These are phyloP conservation scores for Phyllosticta citrichinensis DNA, from an alignment of 2,329 filamentous ascomycete species.

Conservation along the genomic window DNA sequence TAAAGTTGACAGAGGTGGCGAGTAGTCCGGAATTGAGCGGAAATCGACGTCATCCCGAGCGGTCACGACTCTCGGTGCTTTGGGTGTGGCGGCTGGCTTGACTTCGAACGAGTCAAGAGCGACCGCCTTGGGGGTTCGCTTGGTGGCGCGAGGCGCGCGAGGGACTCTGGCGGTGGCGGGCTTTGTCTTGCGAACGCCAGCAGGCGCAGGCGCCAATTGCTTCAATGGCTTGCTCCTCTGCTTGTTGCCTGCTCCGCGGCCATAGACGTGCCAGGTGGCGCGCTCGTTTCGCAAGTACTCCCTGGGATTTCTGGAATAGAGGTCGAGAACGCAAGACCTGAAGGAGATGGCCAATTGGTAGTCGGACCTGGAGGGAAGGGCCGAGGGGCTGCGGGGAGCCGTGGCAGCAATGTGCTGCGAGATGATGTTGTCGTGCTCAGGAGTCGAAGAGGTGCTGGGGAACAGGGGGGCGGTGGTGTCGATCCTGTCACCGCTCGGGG, in stretches of 20 bases:
- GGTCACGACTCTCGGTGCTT: conserved; percentile 52
- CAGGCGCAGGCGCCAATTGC: conserved; percentile 28
- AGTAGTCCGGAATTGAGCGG: conserved; percentile 58
- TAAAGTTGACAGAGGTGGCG: conserved; percentile 57
- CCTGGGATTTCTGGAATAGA: conserved; percentile 35
- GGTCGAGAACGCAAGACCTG: conserved; percentile 26
- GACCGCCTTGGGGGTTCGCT: conserved; percentile 24
- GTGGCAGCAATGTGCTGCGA: conserved; percentile 21
- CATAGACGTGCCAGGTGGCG: conserved; percentile 36
- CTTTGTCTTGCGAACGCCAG: conserved; percentile 24
- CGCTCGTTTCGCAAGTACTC: conserved; percentile 45
- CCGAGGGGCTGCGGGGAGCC: conserved; percentile 13
- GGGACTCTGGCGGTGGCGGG: conserved; percentile 23
- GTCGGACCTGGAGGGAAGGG: conserved; percentile 26
- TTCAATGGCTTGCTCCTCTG: conserved; percentile 24
- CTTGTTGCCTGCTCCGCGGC: conserved; percentile 20
- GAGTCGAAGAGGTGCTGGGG: conserved; percentile 12
- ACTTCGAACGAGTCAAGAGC: conserved; percentile 29
- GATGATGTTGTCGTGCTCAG: conserved; percentile 16
- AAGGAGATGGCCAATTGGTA: conserved; percentile 26
- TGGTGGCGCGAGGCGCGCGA: conserved; percentile 24
- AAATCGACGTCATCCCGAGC: conserved; percentile 80
- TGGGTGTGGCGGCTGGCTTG: conserved; percentile 27
- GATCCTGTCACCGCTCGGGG: conserved; percentile 19
- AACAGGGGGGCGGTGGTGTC: conserved; percentile 23